Evolutionary conservation across 768 basidiomycete species (phyloP).

Genomic region (Tulasnella calospora): DNA sequence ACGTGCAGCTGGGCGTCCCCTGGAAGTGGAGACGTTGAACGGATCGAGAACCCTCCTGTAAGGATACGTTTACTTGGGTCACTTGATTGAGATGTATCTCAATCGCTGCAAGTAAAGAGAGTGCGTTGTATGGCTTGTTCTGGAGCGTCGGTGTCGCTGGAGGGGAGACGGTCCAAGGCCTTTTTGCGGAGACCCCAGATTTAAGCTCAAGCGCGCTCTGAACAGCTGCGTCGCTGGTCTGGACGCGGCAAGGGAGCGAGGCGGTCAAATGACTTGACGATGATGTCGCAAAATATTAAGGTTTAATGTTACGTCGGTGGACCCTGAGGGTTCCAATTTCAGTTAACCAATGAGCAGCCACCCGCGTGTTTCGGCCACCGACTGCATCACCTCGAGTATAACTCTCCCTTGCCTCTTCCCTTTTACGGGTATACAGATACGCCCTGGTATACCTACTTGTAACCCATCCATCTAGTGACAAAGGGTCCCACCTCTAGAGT

Average conservation of each 20-base stretch:
- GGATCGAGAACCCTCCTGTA: background rate
- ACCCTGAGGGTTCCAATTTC: slow-evolving; percentile 2
- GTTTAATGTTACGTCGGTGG: slow-evolving; percentile 5
- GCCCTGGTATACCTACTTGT: background rate
- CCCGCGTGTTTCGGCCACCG: slow-evolving; percentile 1
- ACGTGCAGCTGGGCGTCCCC: background rate
- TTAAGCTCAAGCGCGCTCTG: slow-evolving; percentile 14
- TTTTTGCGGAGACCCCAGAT: slow-evolving; percentile 19
- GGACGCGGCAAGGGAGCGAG: background rate
- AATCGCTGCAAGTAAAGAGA: background rate
- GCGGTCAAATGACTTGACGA: background rate
- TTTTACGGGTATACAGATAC: background rate
- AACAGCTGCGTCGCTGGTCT: slow-evolving; percentile 1
- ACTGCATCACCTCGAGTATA: background rate
- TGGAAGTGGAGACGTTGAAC: background rate
- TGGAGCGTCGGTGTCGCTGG: slow-evolving; percentile 3
- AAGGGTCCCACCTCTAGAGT: background rate
- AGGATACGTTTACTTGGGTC: background rate
- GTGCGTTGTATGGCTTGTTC: background rate
- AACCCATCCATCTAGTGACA: background rate
- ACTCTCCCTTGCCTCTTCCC: background rate
- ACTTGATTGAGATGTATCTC: slow-evolving; percentile 4
- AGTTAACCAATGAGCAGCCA: background rate
- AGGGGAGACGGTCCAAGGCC: background rate
- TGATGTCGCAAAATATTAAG: background rate